These are phyloP conservation scores for Incumbomyces delicatus DNA, from an alignment of 2,329 filamentous ascomycete genomes.

Conservation along the genomic window DNA sequence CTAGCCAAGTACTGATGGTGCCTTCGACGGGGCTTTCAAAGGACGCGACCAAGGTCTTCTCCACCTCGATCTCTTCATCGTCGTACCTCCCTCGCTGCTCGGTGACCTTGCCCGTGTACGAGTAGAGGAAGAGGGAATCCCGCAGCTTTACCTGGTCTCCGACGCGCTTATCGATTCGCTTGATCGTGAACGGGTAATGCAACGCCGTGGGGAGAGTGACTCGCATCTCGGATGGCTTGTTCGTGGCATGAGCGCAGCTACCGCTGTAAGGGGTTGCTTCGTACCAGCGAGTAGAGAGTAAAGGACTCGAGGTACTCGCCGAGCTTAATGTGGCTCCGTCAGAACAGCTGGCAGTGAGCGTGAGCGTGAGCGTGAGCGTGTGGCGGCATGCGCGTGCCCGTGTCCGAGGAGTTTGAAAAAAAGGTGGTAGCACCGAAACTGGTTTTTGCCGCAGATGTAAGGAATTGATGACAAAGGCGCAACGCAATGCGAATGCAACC, in stretches of 20 bases:
- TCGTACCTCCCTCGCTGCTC: conserved; percentile 54
- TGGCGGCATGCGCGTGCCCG: not conserved
- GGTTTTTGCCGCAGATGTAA: too few relatives aligned
- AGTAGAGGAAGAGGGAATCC: conserved; percentile 75
- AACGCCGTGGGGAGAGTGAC: conserved; percentile 47
- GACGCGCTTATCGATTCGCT: conserved; percentile 65
- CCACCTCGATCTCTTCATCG: conserved; percentile 59
- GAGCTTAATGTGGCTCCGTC: not conserved
- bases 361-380: not conserved
- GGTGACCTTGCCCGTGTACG: conserved; percentile 64
- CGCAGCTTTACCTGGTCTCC: conserved; percentile 68
- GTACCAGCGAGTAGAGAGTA: too few relatives aligned
- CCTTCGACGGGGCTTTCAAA: conserved; percentile 83
- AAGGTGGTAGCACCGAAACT: not conserved
- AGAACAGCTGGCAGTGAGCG: not conserved
- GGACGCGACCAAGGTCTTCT: conserved; percentile 62
- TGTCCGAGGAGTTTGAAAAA: not conserved
- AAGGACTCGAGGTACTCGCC: not conserved
- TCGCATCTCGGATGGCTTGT: conserved; percentile 29
- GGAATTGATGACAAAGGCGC: not conserved
- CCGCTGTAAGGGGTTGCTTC: not conserved
- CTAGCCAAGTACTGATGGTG: conserved; percentile 64
- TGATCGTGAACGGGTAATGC: conserved; percentile 89
- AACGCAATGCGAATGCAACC: too few relatives aligned
- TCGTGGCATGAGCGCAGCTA: conserved; percentile 6